A percentile compares a stretch with the other conserved stretches of the same genome.
Evolutionary conservation across 2,329 filamentous ascomycete species (phyloP).

Genomic region (Escovopsis sp.): DNA sequence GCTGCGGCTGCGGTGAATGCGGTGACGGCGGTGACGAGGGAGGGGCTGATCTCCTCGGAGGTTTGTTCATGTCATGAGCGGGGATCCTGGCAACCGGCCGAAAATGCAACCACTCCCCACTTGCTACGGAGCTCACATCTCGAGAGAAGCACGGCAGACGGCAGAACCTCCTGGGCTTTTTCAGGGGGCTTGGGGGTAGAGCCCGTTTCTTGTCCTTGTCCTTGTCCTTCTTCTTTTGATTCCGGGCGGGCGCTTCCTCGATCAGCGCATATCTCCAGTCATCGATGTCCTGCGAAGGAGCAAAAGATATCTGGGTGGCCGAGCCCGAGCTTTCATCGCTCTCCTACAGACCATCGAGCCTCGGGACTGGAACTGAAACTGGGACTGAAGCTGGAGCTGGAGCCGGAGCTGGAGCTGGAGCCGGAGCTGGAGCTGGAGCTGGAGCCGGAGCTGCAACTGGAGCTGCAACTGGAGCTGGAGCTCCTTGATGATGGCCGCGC

Average conservation of each 20-base stretch:
- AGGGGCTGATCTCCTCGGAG: neutral
- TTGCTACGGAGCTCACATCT: constrained; percentile 11
- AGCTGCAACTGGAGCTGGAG: too few relatives aligned
- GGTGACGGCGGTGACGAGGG: constrained; percentile 3
- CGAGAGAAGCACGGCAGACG: constrained; percentile 18
- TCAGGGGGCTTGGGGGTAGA: too few relatives aligned
- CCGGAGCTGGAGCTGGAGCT: neutral
- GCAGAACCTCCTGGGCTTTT: neutral
- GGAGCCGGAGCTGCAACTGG: neutral
- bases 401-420: too few relatives aligned
- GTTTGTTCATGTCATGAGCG: neutral
- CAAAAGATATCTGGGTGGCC: constrained; percentile 19
- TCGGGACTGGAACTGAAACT: constrained; percentile 7
- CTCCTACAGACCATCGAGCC: constrained; percentile 17
- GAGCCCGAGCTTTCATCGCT: constrained; percentile 11
- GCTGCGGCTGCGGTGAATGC: constrained; percentile 1
- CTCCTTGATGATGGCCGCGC: neutral
- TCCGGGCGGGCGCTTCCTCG: constrained; percentile 14
- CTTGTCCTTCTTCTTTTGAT: constrained; percentile 6
- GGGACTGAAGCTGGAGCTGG: too few relatives aligned
- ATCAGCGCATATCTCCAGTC: constrained; percentile 21
- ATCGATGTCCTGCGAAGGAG: constrained; percentile 14
- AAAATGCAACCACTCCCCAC: constrained; percentile 13
- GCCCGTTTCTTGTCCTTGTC: neutral
- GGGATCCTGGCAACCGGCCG: constrained; percentile 5